Conservation (phyloP, 164 flowering plant species). For the Nelumbo lutea region DNA sequence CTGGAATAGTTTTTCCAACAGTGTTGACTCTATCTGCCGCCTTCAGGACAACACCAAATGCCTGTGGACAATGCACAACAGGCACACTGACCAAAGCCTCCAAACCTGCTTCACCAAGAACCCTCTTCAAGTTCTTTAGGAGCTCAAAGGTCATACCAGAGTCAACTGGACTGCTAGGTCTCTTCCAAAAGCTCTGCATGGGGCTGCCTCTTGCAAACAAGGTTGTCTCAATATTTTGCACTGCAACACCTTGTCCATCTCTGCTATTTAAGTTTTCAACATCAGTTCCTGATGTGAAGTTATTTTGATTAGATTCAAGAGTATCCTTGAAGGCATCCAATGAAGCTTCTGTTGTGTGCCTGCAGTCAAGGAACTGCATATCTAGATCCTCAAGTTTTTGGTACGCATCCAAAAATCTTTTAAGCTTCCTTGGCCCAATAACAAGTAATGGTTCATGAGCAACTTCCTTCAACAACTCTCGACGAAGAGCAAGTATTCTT, state of each 20-base stretch:
- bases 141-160: conserved; percentile 21
- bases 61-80: conserved; percentile 90
- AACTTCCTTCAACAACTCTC: conserved; percentile 47
- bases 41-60: conserved; percentile 68
- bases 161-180: conserved; percentile 44
- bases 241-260: conserved; percentile 2
- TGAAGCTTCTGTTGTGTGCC: conserved; percentile 56
- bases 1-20: conserved; percentile 69
- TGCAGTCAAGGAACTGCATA: conserved; percentile 87
- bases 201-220: conserved; percentile 53
- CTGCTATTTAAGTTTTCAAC: conserved; percentile 8
- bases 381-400: conserved; percentile 86
- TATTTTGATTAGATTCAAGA: conserved; percentile 13
- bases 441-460: conserved; percentile 83
- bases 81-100: conserved; percentile 75
- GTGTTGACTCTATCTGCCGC: conserved; percentile 65
- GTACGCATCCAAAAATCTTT: conserved; percentile 78
- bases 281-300: conserved; percentile 18
- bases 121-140: conserved; percentile 46
- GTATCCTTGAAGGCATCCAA: conserved; percentile 32
- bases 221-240: conserved; percentile 26
- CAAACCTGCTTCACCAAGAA: conserved; percentile 67
- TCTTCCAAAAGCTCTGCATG: conserved; percentile 72
- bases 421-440: conserved; percentile 80
- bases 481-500: conserved; percentile 80